Evolutionary conservation across 257 asterid genomes (phyloP).

Genomic region (Solanum medicagineum): DNA sequence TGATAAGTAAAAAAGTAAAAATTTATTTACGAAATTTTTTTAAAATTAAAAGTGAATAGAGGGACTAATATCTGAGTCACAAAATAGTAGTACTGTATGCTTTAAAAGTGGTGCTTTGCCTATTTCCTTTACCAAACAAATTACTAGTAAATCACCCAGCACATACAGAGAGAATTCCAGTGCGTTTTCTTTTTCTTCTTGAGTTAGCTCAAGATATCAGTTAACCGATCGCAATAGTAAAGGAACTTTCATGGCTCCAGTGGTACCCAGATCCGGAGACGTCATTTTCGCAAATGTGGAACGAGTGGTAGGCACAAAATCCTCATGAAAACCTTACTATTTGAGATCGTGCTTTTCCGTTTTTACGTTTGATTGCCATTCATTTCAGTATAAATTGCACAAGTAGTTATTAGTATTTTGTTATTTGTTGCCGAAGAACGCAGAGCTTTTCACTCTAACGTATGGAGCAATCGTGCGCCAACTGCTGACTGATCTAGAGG

Average conservation of each 20-base stretch:
- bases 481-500: constrained; percentile 91
- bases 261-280: constrained; percentile 34
- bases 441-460: constrained; percentile 87
- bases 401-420: not conserved
- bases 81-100: not conserved
- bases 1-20: too few relatives aligned
- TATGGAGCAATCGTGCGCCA: constrained; percentile 97
- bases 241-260: constrained; percentile 22
- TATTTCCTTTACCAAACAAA: not conserved
- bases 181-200: not conserved
- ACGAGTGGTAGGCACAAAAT: constrained; percentile 21
- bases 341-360: not conserved
- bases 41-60: too few relatives aligned
- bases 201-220: not conserved
- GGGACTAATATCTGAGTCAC: not conserved
- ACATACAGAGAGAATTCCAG: not conserved
- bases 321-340: not conserved
- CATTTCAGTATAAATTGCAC: not conserved
- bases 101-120: not conserved
- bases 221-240: not conserved
- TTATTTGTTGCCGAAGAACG: constrained; percentile 29
- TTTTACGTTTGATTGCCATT: not conserved
- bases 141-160: not conserved
- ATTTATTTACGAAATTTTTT: too few relatives aligned
- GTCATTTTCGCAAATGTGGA: constrained; percentile 42